Conservation (phyloP, 2,329 filamentous ascomycete genomes). For the Colletotrichum camelliae region DNA sequence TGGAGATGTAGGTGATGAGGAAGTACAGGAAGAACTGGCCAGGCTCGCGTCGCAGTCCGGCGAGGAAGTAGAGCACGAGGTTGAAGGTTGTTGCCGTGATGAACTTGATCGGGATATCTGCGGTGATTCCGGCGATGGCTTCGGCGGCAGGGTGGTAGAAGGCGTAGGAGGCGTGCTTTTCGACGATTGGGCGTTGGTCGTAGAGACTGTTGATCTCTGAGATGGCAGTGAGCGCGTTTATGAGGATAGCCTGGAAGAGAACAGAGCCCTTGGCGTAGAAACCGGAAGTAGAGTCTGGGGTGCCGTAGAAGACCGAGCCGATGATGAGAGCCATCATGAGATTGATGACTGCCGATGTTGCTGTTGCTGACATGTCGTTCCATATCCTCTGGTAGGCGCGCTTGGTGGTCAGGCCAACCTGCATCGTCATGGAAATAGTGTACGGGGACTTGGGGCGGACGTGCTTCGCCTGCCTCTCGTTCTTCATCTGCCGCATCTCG, state of each 20-base stretch:
- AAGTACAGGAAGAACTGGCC: conserved; percentile 79
- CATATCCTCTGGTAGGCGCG: conserved; percentile 58
- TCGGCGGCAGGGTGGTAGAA: conserved; percentile 59
- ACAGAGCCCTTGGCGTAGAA: conserved; percentile 62
- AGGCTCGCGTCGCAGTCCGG: conserved; percentile 59
- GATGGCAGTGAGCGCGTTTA: conserved; percentile 64
- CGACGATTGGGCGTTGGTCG: conserved; percentile 51
- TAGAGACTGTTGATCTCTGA: conserved; percentile 56
- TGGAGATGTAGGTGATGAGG: conserved; percentile 71
- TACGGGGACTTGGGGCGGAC: conserved; percentile 61
- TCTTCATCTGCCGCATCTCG: conserved; percentile 53
- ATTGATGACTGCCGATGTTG: conserved; percentile 51
- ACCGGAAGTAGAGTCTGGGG: conserved; percentile 51
- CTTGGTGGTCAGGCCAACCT: conserved; percentile 55
- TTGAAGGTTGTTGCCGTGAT: conserved; percentile 55
- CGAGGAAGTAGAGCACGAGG: conserved; percentile 62
- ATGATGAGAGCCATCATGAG: conserved; percentile 65
- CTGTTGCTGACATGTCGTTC: conserved; percentile 55
- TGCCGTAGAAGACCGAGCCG: conserved; percentile 64
- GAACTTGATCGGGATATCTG: conserved; percentile 65
- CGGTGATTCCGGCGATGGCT: conserved; percentile 57
- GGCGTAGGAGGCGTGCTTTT: conserved; percentile 53
- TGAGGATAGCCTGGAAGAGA: conserved; percentile 64
- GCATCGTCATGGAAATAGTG: conserved; percentile 60
- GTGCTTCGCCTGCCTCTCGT: conserved; percentile 56